Evolutionary conservation across 306 rosid species (phyloP), one percentile per base, ranked within the genome.

Genomic region (Lablab purpureus): DNA sequence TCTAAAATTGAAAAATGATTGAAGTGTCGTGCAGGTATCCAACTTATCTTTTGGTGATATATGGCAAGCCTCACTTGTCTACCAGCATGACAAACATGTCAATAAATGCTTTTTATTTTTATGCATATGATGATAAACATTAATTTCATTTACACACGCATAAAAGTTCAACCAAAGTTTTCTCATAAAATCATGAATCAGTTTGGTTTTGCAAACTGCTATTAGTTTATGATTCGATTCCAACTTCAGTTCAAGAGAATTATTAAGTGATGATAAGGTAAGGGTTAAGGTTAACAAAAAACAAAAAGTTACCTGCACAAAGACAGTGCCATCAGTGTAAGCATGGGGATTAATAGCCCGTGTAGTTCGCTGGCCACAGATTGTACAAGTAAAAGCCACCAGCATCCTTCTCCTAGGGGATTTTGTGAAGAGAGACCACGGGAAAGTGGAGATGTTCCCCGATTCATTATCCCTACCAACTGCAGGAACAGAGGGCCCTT

Each of bases 291-390:
- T 51, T 41, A 68, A 68, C 46, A 32, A 47, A 30, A 49, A 21
- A 17, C 11, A 49, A 63, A 65, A 21, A 1, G 46, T 78, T 84
- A 95, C 98, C 98, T 95, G 98, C 55, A 95, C 98, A 82, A 95
- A 95, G 78, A 95, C 99, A 67, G 99, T 95, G 76, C 99, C 99
- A 85, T 95, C 98, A 8, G 96, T 88, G 85, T 93, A 95, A 40
- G 99, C 99, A 87, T 93, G 99, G 36, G 97, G 99, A 79, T 93
- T 95, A 58, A 93, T 93, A 15, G 98, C 99, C 12, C 99, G 88
- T 0, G 97, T 93, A 28, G 99, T 95, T 81, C 99, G 82, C 88
- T 95, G 99, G 77, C 92, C 87, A 60, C 99, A 95, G n/a, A 95
- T 89, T 80, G 96, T 90, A 87, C 98, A 95, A 37, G 98, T 93